Conservation (phyloP, 73 alveolate genomes). For the Paramecium tetraurelia region DNA sequence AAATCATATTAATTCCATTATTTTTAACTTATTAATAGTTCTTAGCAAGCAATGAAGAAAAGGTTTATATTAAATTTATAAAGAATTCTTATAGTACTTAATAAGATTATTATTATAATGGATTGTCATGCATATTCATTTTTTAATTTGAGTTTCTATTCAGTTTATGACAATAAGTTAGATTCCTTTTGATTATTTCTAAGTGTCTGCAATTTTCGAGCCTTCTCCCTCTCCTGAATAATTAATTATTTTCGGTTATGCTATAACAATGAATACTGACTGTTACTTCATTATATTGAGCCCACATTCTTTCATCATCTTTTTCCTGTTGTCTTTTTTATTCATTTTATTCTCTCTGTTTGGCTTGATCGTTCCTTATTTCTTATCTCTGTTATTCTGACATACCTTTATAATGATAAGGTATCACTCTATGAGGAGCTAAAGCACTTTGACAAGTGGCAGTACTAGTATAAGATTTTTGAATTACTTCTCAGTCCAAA, state of each 20-base stretch:
- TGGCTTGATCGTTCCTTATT: slow-evolving; percentile 67
- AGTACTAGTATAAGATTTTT: slow-evolving; percentile 72
- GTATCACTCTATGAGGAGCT: slow-evolving; percentile 87
- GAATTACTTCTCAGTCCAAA: slow-evolving; percentile 61
- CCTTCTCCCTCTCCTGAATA: slow-evolving; percentile 52
- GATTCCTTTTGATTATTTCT: slow-evolving; percentile 48
- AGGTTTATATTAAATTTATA: not conserved
- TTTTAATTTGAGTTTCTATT: slow-evolving; percentile 58
- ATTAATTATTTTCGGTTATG: slow-evolving; percentile 44
- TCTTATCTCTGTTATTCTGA: slow-evolving; percentile 64
- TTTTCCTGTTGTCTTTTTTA: slow-evolving; percentile 61
- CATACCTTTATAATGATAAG: slow-evolving; percentile 87
- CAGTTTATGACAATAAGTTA: slow-evolving; percentile 37
- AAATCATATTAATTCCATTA: not conserved
- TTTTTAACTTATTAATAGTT: not conserved
- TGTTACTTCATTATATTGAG: slow-evolving; percentile 60
- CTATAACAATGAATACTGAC: not conserved
- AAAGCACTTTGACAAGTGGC: slow-evolving; percentile 68
- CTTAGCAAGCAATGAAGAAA: no score
- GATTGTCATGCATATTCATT: slow-evolving; percentile 56
- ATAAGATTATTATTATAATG: not conserved
- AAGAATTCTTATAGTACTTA: not conserved
- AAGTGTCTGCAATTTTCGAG: slow-evolving; percentile 17
- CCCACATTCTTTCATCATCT: slow-evolving; percentile 75
- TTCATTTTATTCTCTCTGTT: slow-evolving; percentile 67